These are phyloP conservation scores for Fragosphaeria purpurea DNA, from an alignment of 2,329 filamentous ascomycete species.

Conservation along the genomic window DNA sequence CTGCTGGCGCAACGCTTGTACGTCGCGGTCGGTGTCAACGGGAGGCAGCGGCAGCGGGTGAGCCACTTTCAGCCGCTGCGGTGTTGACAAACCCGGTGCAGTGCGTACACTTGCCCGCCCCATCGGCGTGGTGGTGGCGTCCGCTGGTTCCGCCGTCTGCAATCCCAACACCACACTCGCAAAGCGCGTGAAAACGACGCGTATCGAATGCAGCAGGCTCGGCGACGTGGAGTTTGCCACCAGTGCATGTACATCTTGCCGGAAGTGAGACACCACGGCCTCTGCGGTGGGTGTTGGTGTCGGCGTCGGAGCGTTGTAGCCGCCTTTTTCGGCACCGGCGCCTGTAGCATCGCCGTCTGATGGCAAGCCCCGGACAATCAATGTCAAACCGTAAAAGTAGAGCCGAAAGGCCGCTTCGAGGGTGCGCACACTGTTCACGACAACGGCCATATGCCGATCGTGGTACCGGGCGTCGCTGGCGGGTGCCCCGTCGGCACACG, in stretches of 20 bases:
- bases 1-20: constrained; percentile 32
- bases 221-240: constrained; percentile 52
- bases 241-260: constrained; percentile 52
- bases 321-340: neutral
- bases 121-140: neutral
- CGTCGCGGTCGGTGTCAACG: constrained; percentile 17
- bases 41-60: constrained; percentile 13
- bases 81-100: constrained; percentile 6
- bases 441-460: constrained; percentile 36
- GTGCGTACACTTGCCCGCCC: constrained; percentile 6
- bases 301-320: neutral
- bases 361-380: constrained; percentile 39
- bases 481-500: constrained; percentile 22
- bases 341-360: constrained; percentile 9
- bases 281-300: constrained; percentile 11
- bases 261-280: constrained; percentile 36
- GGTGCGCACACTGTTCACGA: constrained; percentile 39
- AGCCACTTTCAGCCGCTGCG: neutral
- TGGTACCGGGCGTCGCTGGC: constrained; percentile 16
- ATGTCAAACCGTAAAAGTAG: constrained; percentile 44
- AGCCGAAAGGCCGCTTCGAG: constrained; percentile 50
- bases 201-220: constrained; percentile 43
- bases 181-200: constrained; percentile 42
- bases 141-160: neutral
- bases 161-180: constrained; percentile 39